phyloP scores from a whole-genome alignment of 805 yeast genomes.

The Saccharomyces mikatae region DNA sequence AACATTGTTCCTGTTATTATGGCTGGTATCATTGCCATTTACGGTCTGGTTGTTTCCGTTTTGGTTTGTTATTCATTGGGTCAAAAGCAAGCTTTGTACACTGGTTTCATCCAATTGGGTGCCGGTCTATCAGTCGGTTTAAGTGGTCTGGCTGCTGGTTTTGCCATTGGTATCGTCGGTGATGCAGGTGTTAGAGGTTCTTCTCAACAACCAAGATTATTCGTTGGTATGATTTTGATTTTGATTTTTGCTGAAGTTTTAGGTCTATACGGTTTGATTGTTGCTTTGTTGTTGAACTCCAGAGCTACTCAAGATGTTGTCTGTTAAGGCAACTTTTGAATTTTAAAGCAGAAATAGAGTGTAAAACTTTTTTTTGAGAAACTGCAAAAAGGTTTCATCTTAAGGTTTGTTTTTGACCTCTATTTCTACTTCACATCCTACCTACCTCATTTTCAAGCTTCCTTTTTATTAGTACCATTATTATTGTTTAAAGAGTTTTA shows the following conservation, averaged over 20 bases:
- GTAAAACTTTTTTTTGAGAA: not conserved
- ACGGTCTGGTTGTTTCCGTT: slow-evolving; percentile 94
- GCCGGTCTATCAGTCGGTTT: slow-evolving; percentile 97
- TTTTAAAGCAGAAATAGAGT: not conserved
- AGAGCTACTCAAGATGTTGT: slow-evolving; percentile 89
- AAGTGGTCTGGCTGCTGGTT: slow-evolving; percentile 96
- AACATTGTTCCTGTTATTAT: slow-evolving; percentile 94
- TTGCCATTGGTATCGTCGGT: slow-evolving; percentile 98
- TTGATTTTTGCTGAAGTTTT: slow-evolving; percentile 98
- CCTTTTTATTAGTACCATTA: not conserved
- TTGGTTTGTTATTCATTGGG: slow-evolving; percentile 82
- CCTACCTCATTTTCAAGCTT: not conserved
- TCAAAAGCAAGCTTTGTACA: slow-evolving; percentile 87
- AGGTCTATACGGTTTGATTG: slow-evolving; percentile 97
- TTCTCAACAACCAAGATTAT: slow-evolving; percentile 95
- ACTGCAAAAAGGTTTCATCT: not conserved
- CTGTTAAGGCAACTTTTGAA: slow-evolving; percentile 41
- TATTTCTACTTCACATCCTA: not conserved
- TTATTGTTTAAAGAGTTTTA: not conserved
- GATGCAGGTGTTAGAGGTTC: slow-evolving; percentile 99
- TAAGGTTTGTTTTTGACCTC: not conserved
- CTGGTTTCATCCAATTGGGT: slow-evolving; percentile 96
- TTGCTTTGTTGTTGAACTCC: slow-evolving; percentile 93
- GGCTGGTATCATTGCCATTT: slow-evolving; percentile 99
- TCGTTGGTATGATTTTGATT: slow-evolving; percentile 96